phyloP scores from a whole-genome alignment of 257 asterid genomes.

The Jacaranda mimosifolia region DNA sequence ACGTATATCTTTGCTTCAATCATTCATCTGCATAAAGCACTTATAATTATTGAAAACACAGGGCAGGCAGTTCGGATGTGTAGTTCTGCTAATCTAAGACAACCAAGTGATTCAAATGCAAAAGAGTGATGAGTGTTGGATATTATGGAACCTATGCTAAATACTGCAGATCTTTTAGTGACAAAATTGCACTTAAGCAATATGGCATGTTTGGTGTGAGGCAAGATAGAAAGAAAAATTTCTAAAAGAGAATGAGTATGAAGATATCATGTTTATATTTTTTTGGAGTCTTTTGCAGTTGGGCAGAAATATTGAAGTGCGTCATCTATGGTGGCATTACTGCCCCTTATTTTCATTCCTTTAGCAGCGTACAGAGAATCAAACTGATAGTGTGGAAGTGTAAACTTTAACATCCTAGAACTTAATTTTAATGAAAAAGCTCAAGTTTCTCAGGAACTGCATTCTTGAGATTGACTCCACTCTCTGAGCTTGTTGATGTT shows the following conservation, averaged over 20 bases:
- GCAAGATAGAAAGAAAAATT: constrained; percentile 13
- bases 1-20: not conserved
- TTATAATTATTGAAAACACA: not conserved
- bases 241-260: not conserved
- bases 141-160: constrained; percentile 4
- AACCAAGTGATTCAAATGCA: not conserved
- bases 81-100: not conserved
- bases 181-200: not conserved
- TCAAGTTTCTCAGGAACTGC: not conserved
- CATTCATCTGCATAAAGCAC: not conserved
- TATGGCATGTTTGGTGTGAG: not conserved
- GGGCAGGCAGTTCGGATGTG: not conserved
- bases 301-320: not conserved
- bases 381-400: constrained; percentile 9
- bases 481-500: not conserved
- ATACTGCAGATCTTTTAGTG: not conserved
- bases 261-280: not conserved
- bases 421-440: not conserved
- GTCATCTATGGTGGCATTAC: not conserved
- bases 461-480: constrained; percentile 10
- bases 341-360: constrained; percentile 4
- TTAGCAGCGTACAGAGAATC: not conserved
- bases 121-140: not conserved
- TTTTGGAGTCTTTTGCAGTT: not conserved
- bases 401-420: not conserved